Conservation (phyloP, 2,329 filamentous ascomycete species). For the Plectosphaerella plurivora region DNA sequence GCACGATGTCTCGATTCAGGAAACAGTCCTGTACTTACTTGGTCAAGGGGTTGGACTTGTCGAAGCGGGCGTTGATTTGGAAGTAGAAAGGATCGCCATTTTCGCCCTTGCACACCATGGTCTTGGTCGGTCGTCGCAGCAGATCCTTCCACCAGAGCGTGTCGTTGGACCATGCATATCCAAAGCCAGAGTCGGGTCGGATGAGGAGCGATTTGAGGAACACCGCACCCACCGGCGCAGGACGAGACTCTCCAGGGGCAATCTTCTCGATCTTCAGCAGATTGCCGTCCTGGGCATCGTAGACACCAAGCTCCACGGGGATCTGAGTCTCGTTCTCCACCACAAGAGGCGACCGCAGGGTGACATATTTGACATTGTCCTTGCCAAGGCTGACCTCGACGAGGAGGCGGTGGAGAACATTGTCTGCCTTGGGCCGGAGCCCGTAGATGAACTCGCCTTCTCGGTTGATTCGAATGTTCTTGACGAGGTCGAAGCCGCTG, state of each 20-base stretch:
- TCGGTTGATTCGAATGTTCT: slow-evolving; percentile 84
- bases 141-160: slow-evolving; percentile 90
- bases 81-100: slow-evolving; percentile 92
- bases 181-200: slow-evolving; percentile 91
- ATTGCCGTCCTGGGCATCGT: slow-evolving; percentile 80
- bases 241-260: slow-evolving; percentile 81
- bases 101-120: slow-evolving; percentile 84
- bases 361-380: slow-evolving; percentile 98
- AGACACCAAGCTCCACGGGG: slow-evolving; percentile 88
- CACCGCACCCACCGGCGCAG: slow-evolving; percentile 86
- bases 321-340: slow-evolving; percentile 98
- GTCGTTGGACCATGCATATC: slow-evolving; percentile 91
- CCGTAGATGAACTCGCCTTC: slow-evolving; percentile 92
- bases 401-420: slow-evolving; percentile 80
- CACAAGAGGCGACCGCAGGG: slow-evolving; percentile 82
- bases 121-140: slow-evolving; percentile 76
- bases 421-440: slow-evolving; percentile 79
- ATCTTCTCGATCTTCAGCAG: slow-evolving; percentile 98
- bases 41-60: slow-evolving; percentile 77
- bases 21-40: slow-evolving; percentile 43
- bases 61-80: slow-evolving; percentile 83
- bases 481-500: slow-evolving; percentile 88
- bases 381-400: slow-evolving; percentile 87
- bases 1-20: slow-evolving; percentile 4
- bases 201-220: slow-evolving; percentile 86